These are phyloP conservation scores for Irpex lacteus DNA, from an alignment of 1,284 basidiomycete species.

Conservation along the genomic window DNA sequence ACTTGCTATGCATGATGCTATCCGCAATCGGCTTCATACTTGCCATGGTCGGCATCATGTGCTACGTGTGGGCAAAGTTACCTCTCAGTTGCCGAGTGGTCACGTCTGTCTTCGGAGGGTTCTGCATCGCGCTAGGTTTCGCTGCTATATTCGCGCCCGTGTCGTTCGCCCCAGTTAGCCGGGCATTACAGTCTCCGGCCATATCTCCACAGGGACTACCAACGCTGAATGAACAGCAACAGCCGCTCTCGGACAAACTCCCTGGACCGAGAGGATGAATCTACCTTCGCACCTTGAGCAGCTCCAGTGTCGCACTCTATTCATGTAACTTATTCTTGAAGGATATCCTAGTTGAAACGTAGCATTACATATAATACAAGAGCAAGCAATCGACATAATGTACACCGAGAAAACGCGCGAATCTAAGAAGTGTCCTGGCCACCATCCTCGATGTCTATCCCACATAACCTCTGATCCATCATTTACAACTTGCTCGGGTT, in stretches of 20 bases:
- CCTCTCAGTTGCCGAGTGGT: constrained; percentile 30
- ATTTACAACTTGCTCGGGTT: constrained; percentile 8
- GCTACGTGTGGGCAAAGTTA: constrained; percentile 33
- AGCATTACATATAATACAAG: constrained; percentile 3
- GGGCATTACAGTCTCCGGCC: not conserved
- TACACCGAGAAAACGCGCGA: not conserved
- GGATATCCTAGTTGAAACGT: not conserved
- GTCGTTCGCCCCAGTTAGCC: not conserved
- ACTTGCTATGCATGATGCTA: constrained; percentile 30
- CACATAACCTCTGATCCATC: not conserved
- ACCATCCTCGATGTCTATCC: not conserved
- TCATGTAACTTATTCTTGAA: not conserved
- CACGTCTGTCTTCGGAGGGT: constrained; percentile 28
- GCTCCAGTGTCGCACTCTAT: not conserved
- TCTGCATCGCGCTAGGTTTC: constrained; percentile 20
- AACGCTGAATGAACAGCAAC: not conserved
- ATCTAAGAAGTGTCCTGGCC: not conserved
- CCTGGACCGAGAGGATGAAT: not conserved
- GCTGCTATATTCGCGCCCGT: constrained; percentile 20
- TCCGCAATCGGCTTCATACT: constrained; percentile 32
- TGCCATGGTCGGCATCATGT: constrained; percentile 31
- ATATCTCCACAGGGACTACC: not conserved
- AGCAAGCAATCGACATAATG: not conserved
- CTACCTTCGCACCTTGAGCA: not conserved
- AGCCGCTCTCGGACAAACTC: not conserved